Evolutionary conservation across 1,139 yeast species (phyloP), one percentile per base, ranked within the genome.

Genomic region (Magnusiomyces starmeri): DNA sequence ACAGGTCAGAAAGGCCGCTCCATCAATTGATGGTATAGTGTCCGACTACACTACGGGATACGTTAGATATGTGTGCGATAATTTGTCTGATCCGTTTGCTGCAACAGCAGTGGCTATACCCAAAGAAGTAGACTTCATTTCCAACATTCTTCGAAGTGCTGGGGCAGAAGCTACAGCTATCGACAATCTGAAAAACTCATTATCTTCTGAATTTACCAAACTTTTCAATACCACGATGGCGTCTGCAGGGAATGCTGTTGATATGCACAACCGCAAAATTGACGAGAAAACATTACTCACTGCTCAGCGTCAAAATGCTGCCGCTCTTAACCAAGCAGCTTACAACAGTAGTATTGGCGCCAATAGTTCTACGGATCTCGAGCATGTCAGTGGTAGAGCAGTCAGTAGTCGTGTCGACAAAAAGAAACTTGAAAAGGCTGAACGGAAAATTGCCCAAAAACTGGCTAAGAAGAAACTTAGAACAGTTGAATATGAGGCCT

Each of bases 341-440:
- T 2, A 60, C 58, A 32, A 32, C 37, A 32, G 61, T n/a, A 60
- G 54, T 51, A 57, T 46, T 57, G 62, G 58, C 46, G 57, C 54
- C 51, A 46, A 39, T 65, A 70, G 66, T 76, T 78, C 84, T 26
- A 79, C 80, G 56, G 96, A 89, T 65, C 83, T 92, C 60, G 97
- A 90, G 46, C 67, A 71, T 57, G 94, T 90, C 59, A 77, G 95
- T 1, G 96, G 97, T 49, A 79, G 96, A 70, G 83, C 84, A 62
- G 85, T 89, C 73, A 97, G 92, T 68, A 83, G 94, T 53, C 81
- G 95, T 65, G 99, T 92, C 48, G 98, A 92, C 69, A 85, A 84
- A 75, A 90, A 89, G 81, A 92, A 92, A 70, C 79, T 92, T 66
- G 97, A 90, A 66, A 92, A 92, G 71, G 98, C 96, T 55, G 98